These are phyloP conservation scores for Lodderomyces oxycetoniae DNA, from an alignment of 1,139 yeast species.

Conservation along the genomic window DNA sequence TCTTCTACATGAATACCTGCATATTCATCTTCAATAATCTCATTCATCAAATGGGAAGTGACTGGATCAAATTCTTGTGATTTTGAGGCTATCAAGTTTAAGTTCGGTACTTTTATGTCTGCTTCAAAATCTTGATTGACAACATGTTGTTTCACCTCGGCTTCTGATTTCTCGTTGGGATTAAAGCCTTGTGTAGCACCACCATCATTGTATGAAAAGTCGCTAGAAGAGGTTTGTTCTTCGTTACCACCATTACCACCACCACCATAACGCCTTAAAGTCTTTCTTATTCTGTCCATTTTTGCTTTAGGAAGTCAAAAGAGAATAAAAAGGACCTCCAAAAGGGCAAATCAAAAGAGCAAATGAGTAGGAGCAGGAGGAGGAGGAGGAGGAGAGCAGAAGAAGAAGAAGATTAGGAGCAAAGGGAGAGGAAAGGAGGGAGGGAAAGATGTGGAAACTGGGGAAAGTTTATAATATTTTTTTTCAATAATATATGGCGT, in stretches of 20 bases:
- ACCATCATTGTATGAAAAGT: conserved; percentile 3
- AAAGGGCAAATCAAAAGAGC: background rate
- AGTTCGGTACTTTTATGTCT: conserved; percentile 17
- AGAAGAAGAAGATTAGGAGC: background rate
- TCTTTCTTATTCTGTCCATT: conserved; percentile 20
- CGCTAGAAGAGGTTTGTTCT: background rate
- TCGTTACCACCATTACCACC: no score
- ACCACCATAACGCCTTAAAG: conserved; percentile 11
- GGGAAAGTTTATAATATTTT: no score
- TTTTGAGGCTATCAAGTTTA: conserved; percentile 24
- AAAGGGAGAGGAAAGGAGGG: no score
- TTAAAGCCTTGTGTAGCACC: no score
- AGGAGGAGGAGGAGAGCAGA: background rate
- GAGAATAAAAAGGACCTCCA: background rate
- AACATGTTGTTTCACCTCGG: conserved; percentile 8
- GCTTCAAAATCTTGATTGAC: conserved; percentile 21
- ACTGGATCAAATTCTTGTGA: conserved; percentile 37
- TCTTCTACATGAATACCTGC: conserved; percentile 42
- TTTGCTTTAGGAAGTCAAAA: background rate
- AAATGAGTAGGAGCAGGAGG: background rate
- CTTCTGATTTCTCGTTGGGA: conserved; percentile 8
- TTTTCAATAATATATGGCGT: no score
- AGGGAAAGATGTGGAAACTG: no score
- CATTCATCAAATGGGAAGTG: conserved; percentile 25
- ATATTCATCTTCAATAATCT: conserved; percentile 35